These are phyloP conservation scores for Brettanomyces nanus DNA, from an alignment of 805 yeast genomes.

Conservation along the genomic window DNA sequence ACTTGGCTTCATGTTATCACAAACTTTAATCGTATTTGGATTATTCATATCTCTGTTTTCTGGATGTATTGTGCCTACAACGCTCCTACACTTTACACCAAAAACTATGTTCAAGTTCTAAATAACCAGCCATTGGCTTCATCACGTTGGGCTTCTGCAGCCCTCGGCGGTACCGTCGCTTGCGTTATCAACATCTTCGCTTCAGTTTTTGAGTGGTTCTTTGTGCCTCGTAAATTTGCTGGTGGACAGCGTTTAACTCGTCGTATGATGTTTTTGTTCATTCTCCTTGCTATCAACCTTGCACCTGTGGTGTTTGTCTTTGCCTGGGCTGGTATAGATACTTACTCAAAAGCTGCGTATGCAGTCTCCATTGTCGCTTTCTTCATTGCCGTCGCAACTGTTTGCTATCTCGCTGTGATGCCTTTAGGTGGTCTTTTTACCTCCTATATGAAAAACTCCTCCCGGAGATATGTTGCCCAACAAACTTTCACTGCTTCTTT, in stretches of 20 bases:
- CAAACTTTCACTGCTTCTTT: constrained; percentile 95
- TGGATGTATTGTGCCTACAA: constrained; percentile 96
- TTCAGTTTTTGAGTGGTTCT: constrained; percentile 87
- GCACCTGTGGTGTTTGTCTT: constrained; percentile 84
- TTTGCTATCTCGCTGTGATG: constrained; percentile 84
- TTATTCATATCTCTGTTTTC: constrained; percentile 78
- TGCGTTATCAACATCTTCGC: constrained; percentile 75
- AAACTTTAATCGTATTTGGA: constrained; percentile 97
- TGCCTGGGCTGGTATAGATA: constrained; percentile 64
- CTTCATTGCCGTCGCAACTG: constrained; percentile 78
- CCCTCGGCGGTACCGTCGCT: constrained; percentile 89
- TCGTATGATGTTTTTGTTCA: constrained; percentile 67
- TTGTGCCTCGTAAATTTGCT: constrained; percentile 97
- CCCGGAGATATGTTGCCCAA: constrained; percentile 85
- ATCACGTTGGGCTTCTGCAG: constrained; percentile 86
- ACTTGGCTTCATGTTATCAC: constrained; percentile 95
- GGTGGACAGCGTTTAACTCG: constrained; percentile 96
- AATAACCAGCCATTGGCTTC: constrained; percentile 87
- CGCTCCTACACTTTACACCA: constrained; percentile 86
- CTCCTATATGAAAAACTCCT: constrained; percentile 76
- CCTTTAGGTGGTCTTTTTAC: constrained; percentile 96
- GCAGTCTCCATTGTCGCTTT: constrained; percentile 81
- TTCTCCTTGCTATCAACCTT: constrained; percentile 62
- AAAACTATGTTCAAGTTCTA: constrained; percentile 71
- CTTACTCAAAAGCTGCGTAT: constrained; percentile 62